Percentiles rank a stretch among this genome's conserved stretches.
Conservation (phyloP, 768 basidiomycete species). For the Lentinula guzmanii region DNA sequence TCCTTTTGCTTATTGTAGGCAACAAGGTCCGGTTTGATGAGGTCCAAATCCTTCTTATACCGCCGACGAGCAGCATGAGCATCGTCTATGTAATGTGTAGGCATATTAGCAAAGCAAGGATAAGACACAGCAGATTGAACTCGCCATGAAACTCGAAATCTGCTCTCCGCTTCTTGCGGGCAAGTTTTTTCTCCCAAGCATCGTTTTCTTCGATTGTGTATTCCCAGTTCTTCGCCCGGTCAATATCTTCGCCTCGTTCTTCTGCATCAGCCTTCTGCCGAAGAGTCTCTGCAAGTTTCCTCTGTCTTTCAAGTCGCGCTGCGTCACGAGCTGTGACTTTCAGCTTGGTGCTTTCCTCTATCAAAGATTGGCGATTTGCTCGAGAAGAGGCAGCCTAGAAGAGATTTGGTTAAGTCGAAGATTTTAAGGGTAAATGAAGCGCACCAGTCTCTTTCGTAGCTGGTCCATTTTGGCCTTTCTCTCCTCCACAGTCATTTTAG, state of each 20-base stretch:
- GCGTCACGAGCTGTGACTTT: constrained; percentile 76
- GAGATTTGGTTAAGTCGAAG: background rate
- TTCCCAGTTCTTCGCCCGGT: constrained; percentile 90
- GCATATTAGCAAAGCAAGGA: background rate
- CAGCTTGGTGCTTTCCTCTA: constrained; percentile 77
- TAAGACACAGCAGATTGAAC: constrained; percentile 18
- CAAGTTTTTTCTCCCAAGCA: constrained; percentile 89
- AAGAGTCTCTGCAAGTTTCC: constrained; percentile 83
- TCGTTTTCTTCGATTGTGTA: constrained; percentile 96
- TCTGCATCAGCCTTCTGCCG: constrained; percentile 84
- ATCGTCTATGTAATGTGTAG: constrained; percentile 52
- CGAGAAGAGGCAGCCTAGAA: constrained; percentile 65
- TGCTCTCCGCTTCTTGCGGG: constrained; percentile 74
- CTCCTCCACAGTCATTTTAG: constrained; percentile 54
- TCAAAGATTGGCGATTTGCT: constrained; percentile 80
- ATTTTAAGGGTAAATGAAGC: constrained; percentile 16
- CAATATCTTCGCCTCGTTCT: constrained; percentile 87
- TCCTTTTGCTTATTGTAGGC: constrained; percentile 90
- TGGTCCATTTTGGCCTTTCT: constrained; percentile 72
- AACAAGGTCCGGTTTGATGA: constrained; percentile 81
- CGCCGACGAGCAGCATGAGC: constrained; percentile 81
- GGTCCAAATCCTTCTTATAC: constrained; percentile 90
- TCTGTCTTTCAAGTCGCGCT: constrained; percentile 81
- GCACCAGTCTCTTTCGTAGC: constrained; percentile 75
- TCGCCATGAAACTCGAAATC: constrained; percentile 90